Conservation (phyloP, 305 asterid species). For the Fraxinus paxiana region DNA sequence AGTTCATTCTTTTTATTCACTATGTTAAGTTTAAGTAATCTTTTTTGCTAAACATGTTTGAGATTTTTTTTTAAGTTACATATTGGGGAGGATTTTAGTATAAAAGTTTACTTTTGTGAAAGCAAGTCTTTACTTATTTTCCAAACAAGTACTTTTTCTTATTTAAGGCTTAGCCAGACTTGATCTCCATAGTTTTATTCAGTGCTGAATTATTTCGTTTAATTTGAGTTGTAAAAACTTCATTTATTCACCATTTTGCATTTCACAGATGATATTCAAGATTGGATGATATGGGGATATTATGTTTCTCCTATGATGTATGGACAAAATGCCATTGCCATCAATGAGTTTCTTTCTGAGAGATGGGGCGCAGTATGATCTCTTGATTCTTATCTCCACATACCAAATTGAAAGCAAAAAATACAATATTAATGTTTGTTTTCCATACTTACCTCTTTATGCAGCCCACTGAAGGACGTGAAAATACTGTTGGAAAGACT, state of each 20-base stretch:
- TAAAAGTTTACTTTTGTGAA: not conserved
- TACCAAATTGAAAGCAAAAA: not conserved
- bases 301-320: slow-evolving; percentile 85
- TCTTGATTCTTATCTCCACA: not conserved
- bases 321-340: slow-evolving; percentile 77
- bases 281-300: slow-evolving; percentile 85
- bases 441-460: not conserved
- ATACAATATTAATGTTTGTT: slow-evolving; percentile 7
- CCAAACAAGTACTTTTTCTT: not conserved
- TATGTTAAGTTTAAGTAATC: not conserved
- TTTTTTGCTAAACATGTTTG: not conserved
- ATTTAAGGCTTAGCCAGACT: not conserved
- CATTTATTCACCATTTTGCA: not conserved
- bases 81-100: not conserved
- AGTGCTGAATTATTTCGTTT: not conserved
- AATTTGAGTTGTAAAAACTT: not conserved
- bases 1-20: not conserved
- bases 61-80: not conserved
- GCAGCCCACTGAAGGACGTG: slow-evolving; percentile 54
- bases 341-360: slow-evolving; percentile 62
- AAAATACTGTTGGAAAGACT: slow-evolving; percentile 63
- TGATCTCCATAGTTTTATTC: not conserved
- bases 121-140: not conserved
- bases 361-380: slow-evolving; percentile 70
- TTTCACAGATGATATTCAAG: slow-evolving; percentile 55